Evolutionary conservation across 23 red algal genomes (phyloP), one percentile per base, ranked within the genome.

Genomic region (Gracilaria domingensis): DNA sequence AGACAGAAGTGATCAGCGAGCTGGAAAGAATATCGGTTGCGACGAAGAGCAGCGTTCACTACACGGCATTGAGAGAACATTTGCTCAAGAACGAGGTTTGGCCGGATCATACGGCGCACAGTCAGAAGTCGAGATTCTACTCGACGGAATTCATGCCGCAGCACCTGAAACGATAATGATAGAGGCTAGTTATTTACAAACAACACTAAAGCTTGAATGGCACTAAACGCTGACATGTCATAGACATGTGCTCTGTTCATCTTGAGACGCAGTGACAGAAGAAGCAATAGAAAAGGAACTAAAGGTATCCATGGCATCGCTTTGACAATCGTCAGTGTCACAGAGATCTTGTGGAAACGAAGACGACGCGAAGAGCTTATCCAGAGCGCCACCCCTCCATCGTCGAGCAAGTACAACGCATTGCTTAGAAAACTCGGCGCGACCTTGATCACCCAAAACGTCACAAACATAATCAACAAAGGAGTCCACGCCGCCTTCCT

Each of bases 91-190:
- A 89, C 28, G 72, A 66, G 21, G n/a, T 89, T 17, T 23, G 75
- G 71, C 85, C 85, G 32, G 62, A 45, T 26, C 69, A 89, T 50
- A 47, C 85, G 7, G 23, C 45, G 24, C 39, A 80, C 5, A 47
- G 37, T 37, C 48, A 64, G n/a, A 34, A 80, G 85, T 0, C 48
- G 24, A 61, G 75, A 38, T 64, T 33, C 25, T 89, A 62, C 70
- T 77, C 85, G 11, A 60, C 67, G 24, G 85, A 89, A 72, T 89
- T 89, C 65, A 62, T 89, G 69, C 67, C 85, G 32, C 1, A 48
- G 26, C 59, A 87, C 54, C 36, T 73, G 38, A 73, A 73, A 73
- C 33, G 67, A 24, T 73, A 44, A 73, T 29, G 59, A 12, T 30
- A 30, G 24, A 8, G 6, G 59, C 8, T 30, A 30, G 59, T 11